Evolutionary conservation across 371 early-diverging fungal genomes (phyloP), one percentile per base, ranked within the genome.

Genomic region (Haplosporangium sp.): DNA sequence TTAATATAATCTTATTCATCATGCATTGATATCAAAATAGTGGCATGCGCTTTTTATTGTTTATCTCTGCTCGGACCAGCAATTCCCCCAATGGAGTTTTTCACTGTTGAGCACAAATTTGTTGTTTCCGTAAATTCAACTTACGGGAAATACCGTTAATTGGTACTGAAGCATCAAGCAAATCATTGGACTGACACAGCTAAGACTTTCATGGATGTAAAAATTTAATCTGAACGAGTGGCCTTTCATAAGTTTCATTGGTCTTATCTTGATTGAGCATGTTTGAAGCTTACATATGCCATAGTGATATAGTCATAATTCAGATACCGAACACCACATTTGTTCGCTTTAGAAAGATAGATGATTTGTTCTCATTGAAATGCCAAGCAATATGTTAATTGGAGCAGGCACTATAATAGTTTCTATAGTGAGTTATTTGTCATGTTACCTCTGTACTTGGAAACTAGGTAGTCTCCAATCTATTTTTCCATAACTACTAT

Each of bases 1-100:
- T 55, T 55, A 55, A 19, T 34, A 55, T 55, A 55, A 55, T 55
- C 55, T 55, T 55, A 55, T 55, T 55, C 55, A 55, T 55, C 55
- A 8, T 52, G 52, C 15, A 52, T n/a, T 52, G 2, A 7, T 19
- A 17, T 10, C 44, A 55, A 1, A 34, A 10, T 27, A 13, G 34
- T 27, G 55, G 48, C 48, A 48, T 48, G 48, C 48, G 48, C 48
- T 17, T 48, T 17, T 48, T 11, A 48, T 48, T 48, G 15, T 55
- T 55, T 55, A 55, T 55, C 55, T 55, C 34, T 55, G 55, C 55
- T 55, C 27, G 11, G 55, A 15, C 55, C 55, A 55, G 27, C 55
- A 55, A 1, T 9, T 13, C 44, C 44, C 13, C 44, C 11, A 8
- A 19, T 20, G 19, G 48, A 20, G 55, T 13, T 9, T 34, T 55